Base-by-base conservation (phyloP, 1,139 yeast genomes). In the Geotrichum restrictum region DNA sequence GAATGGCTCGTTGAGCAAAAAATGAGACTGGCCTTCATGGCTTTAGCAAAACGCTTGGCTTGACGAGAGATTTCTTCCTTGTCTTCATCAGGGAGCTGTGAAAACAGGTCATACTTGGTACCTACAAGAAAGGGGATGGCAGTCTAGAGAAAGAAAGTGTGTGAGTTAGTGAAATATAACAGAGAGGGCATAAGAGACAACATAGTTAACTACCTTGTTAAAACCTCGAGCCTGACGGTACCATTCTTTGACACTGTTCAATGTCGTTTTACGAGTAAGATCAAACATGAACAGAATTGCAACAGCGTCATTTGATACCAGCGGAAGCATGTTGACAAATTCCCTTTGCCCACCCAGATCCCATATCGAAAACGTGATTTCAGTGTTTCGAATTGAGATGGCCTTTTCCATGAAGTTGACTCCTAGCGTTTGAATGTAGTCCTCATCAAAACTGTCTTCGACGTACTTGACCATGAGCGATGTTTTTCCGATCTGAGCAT, bases 401-500 rank as follows among this genome's bases (percentile, higher is more conserved):
- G 86, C 84, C 63, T 91, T 85, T 66, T 94, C 97, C 88, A 94
- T 84, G 69, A 88, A 93, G 65, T 93, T 93, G 55, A 94, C 98
- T 4, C 99, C 98, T 48, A 88, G 64, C 0, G 98, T 93, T 70
- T 89, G 97, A 52, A 91, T 88, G 64, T 93, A 93, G 60, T 83
- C 93, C 64, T 89, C 95, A 65, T 89, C 96, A 66, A 87, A 93
- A 42, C 88, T 81, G 49, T 95, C 95, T 65, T 93, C 97, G 19
- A 93, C 98, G 65, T 93, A 93, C 65, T 93, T 91, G 32, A 91
- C 96, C 98, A 93, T 93, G 54, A 93, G 72, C 8, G 98, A 88
- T 0, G 99, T 93, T 65, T 93, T 93, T 4, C 99, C 99, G n/a
- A 93, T 93, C 64, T 89, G 96, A 1, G 97, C 95, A 68, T 94